Evolutionary conservation across 345 rosid species (phyloP).

Genomic region (Hibiscus mutabilis): DNA sequence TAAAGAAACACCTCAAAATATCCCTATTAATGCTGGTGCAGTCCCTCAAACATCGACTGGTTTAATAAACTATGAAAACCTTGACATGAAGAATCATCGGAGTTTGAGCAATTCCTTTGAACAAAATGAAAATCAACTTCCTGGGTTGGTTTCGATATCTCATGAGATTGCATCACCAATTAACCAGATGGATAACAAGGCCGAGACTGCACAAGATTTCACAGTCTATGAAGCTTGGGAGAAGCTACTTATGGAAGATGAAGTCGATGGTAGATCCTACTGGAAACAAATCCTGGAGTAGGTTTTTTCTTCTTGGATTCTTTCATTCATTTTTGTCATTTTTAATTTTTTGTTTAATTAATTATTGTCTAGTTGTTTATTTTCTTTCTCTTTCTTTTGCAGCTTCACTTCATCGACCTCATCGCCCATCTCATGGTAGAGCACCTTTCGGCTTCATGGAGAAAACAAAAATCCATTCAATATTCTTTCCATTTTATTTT

Average conservation of each 20-base stretch:
- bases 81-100: neutral
- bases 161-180: slow-evolving; percentile 16
- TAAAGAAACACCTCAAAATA: neutral
- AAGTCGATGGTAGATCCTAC: slow-evolving; percentile 44
- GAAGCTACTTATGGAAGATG: slow-evolving; percentile 51
- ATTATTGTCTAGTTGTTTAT: neutral
- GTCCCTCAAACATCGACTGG: neutral
- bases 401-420: slow-evolving; percentile 33
- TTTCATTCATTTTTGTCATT: slow-evolving; percentile 1
- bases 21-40: neutral
- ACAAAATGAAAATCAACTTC: slow-evolving; percentile 35
- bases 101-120: slow-evolving; percentile 10
- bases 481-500: slow-evolving; percentile 5
- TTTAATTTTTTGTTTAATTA: neutral
- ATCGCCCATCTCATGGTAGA: slow-evolving; percentile 38
- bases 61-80: slow-evolving; percentile 8
- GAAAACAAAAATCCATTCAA: neutral
- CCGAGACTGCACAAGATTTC: slow-evolving; percentile 9
- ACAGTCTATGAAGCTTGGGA: slow-evolving; percentile 46
- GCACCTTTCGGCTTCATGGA: neutral
- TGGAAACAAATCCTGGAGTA: slow-evolving; percentile 66
- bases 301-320: slow-evolving; percentile 6
- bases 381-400: slow-evolving; percentile 12
- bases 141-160: slow-evolving; percentile 34
- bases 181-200: slow-evolving; percentile 18